A percentile compares a stretch with the other conserved stretches of the same genome.
Conservation (phyloP, 345 rosid species). For the Eucalyptus urophylla region DNA sequence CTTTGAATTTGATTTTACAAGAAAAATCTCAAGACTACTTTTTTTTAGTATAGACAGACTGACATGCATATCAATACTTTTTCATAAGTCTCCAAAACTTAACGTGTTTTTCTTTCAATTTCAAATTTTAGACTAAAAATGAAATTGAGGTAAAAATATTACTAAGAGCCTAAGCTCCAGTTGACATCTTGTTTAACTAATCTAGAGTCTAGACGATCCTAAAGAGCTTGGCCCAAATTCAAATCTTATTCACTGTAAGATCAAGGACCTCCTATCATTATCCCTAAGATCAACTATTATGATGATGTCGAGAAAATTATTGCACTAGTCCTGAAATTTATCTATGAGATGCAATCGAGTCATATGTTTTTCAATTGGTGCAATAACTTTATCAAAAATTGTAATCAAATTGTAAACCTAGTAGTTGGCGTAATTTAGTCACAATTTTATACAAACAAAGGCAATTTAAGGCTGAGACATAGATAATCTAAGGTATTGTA, state of each 20-base stretch:
- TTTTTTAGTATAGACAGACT: too few species aligned
- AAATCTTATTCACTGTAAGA: accelerated
- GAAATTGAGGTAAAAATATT: accelerated
- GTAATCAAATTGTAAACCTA: accelerated
- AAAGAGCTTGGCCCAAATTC: neutral
- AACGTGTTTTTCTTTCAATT: too few species aligned
- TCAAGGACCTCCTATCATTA: neutral
- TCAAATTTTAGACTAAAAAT: neutral
- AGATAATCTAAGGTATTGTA: neutral
- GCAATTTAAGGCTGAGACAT: accelerated
- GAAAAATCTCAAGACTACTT: too few species aligned
- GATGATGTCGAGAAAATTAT: accelerated
- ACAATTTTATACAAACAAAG: accelerated
- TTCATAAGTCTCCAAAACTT: too few species aligned
- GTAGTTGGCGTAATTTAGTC: accelerated
- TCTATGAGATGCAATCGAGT: accelerated
- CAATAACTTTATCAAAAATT: too few species aligned
- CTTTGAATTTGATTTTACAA: too few species aligned
- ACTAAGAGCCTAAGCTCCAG: accelerated
- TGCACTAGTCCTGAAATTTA: accelerated
- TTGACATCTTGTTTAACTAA: neutral
- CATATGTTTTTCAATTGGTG: neutral
- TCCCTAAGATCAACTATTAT: accelerated
- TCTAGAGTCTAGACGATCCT: neutral
- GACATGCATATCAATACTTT: too few species aligned